Evolutionary conservation across 2,329 filamentous ascomycete genomes (phyloP).

Genomic region (Emericellopsis atlantica): DNA sequence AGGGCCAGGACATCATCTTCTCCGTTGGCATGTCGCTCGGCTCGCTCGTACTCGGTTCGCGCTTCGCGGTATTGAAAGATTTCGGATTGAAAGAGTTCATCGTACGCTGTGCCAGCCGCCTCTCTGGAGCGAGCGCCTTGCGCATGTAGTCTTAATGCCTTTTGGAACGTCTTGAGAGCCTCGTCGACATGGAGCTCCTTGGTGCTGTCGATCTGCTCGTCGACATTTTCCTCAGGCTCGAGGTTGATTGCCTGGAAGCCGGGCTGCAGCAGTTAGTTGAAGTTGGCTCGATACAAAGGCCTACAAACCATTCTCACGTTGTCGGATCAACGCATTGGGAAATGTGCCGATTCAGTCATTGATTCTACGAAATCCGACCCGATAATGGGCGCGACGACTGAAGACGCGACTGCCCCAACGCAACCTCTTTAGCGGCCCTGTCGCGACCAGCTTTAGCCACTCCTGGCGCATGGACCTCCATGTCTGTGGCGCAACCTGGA

Average conservation of each 20-base stretch:
- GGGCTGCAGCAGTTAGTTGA: constrained; percentile 23
- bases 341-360: too few relatives aligned
- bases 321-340: too few relatives aligned
- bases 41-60: constrained; percentile 68
- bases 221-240: constrained; percentile 79
- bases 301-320: too few relatives aligned
- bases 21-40: constrained; percentile 41
- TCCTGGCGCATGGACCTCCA: too few relatives aligned
- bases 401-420: too few relatives aligned
- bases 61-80: constrained; percentile 90
- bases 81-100: constrained; percentile 75
- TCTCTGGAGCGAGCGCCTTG: constrained; percentile 67
- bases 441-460: too few relatives aligned
- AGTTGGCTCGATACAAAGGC: background rate
- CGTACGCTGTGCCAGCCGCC: constrained; percentile 71
- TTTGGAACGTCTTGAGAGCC: constrained; percentile 87
- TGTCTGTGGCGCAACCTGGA: too few relatives aligned
- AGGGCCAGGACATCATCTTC: constrained; percentile 22
- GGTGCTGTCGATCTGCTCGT: constrained; percentile 88
- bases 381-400: too few relatives aligned
- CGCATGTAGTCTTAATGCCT: constrained; percentile 79
- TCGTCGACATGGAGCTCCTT: constrained; percentile 96
- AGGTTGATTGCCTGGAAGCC: constrained; percentile 85
- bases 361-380: too few relatives aligned
- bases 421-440: too few relatives aligned